Evolutionary conservation across 2,329 filamentous ascomycete genomes (phyloP).

Genomic region (Aureobasidium sp.): DNA sequence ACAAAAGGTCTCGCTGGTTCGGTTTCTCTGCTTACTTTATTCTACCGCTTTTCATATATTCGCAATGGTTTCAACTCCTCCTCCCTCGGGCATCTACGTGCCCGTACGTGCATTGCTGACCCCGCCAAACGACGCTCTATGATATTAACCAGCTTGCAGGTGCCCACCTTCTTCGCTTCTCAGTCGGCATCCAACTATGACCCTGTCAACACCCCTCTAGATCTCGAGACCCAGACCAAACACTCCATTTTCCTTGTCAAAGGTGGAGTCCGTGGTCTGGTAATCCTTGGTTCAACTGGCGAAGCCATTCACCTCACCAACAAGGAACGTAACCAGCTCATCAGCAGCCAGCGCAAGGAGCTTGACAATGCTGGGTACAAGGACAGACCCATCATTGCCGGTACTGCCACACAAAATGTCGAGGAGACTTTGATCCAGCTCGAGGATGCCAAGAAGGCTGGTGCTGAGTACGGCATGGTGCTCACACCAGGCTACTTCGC

Average conservation of each 20-base stretch:
- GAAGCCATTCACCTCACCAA: constrained; percentile 56
- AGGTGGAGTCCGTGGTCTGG: constrained; percentile 54
- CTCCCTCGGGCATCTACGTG: constrained; percentile 50
- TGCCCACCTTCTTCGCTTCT: constrained; percentile 59
- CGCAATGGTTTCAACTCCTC: constrained; percentile 31
- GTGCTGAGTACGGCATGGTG: constrained; percentile 56
- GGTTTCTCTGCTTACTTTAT: neutral
- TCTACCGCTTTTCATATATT: neutral
- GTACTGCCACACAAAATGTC: constrained; percentile 55
- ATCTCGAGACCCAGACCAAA: constrained; percentile 51
- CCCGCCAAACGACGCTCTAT: neutral
- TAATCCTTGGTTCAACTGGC: constrained; percentile 58
- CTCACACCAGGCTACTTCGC: constrained; percentile 62
- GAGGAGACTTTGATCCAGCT: constrained; percentile 56
- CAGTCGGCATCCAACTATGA: constrained; percentile 37
- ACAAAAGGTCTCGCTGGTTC: neutral
- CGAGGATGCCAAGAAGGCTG: constrained; percentile 48
- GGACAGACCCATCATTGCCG: constrained; percentile 56
- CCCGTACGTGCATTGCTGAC: constrained; percentile 29
- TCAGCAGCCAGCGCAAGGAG: constrained; percentile 50
- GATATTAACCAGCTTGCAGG: constrained; percentile 21
- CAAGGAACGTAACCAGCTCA: constrained; percentile 50
- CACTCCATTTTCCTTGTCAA: constrained; percentile 56
- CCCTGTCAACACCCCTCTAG: constrained; percentile 45
- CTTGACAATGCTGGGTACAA: constrained; percentile 50